These are phyloP conservation scores for Phialocephala subalpina DNA, from an alignment of 2,329 filamentous ascomycete genomes.

Conservation along the genomic window DNA sequence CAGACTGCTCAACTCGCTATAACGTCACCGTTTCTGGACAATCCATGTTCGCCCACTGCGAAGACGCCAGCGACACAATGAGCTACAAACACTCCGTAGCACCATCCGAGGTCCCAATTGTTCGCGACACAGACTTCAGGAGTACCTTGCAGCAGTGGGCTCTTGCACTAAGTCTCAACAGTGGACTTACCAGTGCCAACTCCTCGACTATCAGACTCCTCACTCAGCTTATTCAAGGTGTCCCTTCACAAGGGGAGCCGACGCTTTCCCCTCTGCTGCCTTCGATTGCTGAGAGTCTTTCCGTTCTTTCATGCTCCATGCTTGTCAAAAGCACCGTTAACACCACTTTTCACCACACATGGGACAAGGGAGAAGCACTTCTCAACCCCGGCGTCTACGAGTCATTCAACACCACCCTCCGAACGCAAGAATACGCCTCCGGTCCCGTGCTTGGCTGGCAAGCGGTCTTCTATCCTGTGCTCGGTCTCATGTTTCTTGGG, in stretches of 20 bases:
- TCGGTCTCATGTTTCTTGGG: neutral
- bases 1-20: constrained; percentile 71
- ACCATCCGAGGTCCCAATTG: neutral
- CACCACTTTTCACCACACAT: neutral
- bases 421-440: neutral
- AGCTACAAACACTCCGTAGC: neutral
- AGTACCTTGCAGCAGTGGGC: neutral
- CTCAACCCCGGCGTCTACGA: neutral
- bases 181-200: neutral
- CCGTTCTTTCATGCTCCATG: neutral
- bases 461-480: neutral
- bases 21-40: constrained; percentile 44
- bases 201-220: neutral
- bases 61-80: neutral
- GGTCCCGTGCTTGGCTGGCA: neutral
- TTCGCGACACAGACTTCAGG: neutral
- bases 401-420: neutral
- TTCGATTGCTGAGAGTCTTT: neutral
- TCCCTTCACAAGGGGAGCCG: neutral
- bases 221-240: neutral
- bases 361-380: neutral
- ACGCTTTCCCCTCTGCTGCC: neutral
- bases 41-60: neutral
- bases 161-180: neutral
- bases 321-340: neutral